Conservation (phyloP, 768 basidiomycete genomes). For the Trametes cubensis region DNA sequence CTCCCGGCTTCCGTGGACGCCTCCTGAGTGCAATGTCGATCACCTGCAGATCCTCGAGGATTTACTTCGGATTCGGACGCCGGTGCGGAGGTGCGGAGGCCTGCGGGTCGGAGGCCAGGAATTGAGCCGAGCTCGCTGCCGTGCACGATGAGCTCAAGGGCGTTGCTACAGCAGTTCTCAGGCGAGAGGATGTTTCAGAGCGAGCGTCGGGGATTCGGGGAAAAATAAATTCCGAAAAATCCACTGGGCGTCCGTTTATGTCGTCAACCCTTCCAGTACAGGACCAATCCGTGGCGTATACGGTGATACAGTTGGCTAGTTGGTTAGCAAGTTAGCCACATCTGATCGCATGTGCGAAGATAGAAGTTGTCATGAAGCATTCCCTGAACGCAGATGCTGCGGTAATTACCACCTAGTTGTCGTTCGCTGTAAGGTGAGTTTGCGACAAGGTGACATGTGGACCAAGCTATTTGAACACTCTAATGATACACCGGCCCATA, state of each 20-base stretch:
- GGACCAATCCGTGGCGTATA: not conserved
- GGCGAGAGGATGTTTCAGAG: not conserved
- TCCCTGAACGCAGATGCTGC: too few relatives aligned
- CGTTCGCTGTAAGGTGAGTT: too few relatives aligned
- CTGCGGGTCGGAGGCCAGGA: not conserved
- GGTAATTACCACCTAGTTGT: too few relatives aligned
- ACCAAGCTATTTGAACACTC: slow-evolving; percentile 7
- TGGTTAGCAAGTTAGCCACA: not conserved
- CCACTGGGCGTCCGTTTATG: slow-evolving; percentile 7
- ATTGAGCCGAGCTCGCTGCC: not conserved
- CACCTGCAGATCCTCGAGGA: not conserved
- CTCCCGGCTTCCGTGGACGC: not conserved
- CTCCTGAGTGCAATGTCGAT: not conserved
- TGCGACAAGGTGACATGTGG: not conserved
- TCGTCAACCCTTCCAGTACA: not conserved
- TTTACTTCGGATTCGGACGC: not conserved
- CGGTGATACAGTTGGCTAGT: too few relatives aligned
- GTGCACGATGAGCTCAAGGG: not conserved
- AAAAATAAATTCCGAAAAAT: slow-evolving; percentile 11
- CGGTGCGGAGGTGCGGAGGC: not conserved
- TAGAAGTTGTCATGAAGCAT: too few relatives aligned
- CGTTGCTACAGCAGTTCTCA: not conserved
- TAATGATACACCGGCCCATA: slow-evolving; percentile 9
- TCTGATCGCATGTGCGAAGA: too few relatives aligned
- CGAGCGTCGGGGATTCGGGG: not conserved